Evolutionary conservation across 2,329 filamentous ascomycete species (phyloP), one percentile per base, ranked within the genome.

Genomic region (Ophiocordyceps polyrhachis-furcata): DNA sequence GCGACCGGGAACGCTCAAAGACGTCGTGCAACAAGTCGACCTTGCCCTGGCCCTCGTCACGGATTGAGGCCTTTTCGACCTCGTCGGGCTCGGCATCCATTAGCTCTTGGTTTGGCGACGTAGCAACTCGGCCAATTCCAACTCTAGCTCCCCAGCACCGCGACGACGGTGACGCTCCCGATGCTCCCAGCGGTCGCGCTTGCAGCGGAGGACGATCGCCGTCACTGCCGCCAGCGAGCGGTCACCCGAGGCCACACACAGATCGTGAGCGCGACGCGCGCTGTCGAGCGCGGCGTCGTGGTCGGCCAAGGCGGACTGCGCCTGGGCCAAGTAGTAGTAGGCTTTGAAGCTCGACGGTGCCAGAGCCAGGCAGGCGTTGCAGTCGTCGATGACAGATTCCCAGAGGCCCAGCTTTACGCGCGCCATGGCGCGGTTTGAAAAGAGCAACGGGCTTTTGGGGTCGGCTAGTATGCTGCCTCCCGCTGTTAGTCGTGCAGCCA

Each of bases 371-470:
- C 83, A 86, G 44, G 76, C 69, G 44, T 80, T 63, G 57, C 87
- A 89, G 62, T 95, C 88, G 48, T 76, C 67, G 50, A 91, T 79
- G 43, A 81, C 86, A 11, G 71, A 77, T 28, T 83, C 73, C 75
- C 81, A 93, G 53, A 76, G 69, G 48, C 71, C 65, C 20, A 93
- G 72, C 62, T 82, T 83, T 47, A 91, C 69, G 38, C 87, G 76
- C 4, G 82, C 79, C 64, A 94, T 82, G 44, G 87, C 84, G 45
- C 88, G 83, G 64, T 95, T 96, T 37, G 86, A 89, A 64, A 87
- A 95, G 43, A 94, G 73, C 28, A 81, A 69, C 1, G 82, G 76
- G 57, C 93, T 91, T 45, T 68, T 72, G 4, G 83, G 73, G 61
- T 93, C 84, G 57, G 79, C 76, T 53, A 83, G 76, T 53, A 94